Evolutionary conservation across 179 eudicot genomes (phyloP).

Genomic region (Corrigiola litoralis): DNA sequence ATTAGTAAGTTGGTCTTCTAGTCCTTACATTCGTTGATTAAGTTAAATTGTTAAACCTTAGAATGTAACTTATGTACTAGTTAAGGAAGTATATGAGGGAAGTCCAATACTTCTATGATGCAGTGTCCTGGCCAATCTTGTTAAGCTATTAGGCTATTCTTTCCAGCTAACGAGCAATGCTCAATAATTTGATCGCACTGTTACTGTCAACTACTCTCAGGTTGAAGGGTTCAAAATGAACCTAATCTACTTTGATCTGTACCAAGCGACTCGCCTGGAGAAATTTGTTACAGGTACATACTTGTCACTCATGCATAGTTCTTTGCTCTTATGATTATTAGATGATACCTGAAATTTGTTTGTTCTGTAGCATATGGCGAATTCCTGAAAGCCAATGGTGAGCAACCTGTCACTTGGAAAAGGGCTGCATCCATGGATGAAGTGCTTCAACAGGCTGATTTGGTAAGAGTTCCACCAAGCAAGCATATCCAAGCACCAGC

Average conservation of each 20-base stretch:
- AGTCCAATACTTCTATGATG: too few species aligned
- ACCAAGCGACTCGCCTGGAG: constrained; percentile 91
- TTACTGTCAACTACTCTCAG: constrained; percentile 31
- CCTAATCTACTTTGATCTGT: constrained; percentile 86
- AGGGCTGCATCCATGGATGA: constrained; percentile 90
- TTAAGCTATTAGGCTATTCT: too few species aligned
- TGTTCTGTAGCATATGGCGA: constrained; percentile 78
- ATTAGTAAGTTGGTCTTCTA: background rate
- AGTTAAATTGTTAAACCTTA: too few species aligned
- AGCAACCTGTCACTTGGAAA: constrained; percentile 92
- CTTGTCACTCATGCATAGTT: background rate
- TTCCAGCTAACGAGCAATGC: too few species aligned
- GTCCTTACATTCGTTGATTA: too few species aligned
- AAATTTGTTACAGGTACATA: constrained; percentile 83
- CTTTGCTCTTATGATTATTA: background rate
- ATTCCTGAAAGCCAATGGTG: constrained; percentile 85
- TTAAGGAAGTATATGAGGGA: too few species aligned
- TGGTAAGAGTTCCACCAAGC: constrained; percentile 39
- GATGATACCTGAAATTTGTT: background rate
- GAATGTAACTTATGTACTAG: too few species aligned
- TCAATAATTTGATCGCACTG: background rate
- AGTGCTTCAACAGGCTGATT: constrained; percentile 84
- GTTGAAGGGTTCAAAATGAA: constrained; percentile 99
- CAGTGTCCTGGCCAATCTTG: too few species aligned
- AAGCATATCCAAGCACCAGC: background rate